Percentiles rank a stretch among this genome's conserved stretches.
phyloP scores from a whole-genome alignment of 2,329 filamentous ascomycete genomes.

The Colletotrichum lupini region DNA sequence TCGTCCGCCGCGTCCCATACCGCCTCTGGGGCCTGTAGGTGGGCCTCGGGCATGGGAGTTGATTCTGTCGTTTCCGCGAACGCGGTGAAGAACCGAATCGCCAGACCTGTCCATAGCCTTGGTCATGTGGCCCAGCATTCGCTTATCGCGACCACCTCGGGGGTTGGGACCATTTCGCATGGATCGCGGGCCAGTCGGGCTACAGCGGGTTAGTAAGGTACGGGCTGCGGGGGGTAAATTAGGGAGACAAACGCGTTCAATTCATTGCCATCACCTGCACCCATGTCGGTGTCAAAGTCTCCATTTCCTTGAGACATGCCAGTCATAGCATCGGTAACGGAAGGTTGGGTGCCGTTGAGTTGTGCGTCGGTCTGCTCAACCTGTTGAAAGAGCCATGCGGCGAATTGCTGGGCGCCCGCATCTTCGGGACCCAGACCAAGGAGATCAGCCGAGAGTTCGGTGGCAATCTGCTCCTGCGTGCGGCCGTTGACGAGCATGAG shows the following conservation, averaged over 20 bases:
- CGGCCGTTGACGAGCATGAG: conserved; percentile 98
- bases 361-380: conserved; percentile 75
- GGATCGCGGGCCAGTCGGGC: conserved; percentile 92
- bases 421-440: conserved; percentile 86
- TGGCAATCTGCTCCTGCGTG: conserved; percentile 87
- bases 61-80: conserved; percentile 82
- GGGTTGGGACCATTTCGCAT: conserved; percentile 80
- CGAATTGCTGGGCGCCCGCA: conserved; percentile 83
- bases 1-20: conserved; percentile 59
- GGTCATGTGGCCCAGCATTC: conserved; percentile 86
- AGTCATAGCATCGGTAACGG: conserved; percentile 42
- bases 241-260: conserved; percentile 67
- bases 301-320: conserved; percentile 50
- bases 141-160: conserved; percentile 76
- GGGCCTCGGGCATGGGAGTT: conserved; percentile 79
- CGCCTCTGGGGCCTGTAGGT: conserved; percentile 76
- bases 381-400: conserved; percentile 93
- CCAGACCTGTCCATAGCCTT: conserved; percentile 82
- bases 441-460: conserved; percentile 88
- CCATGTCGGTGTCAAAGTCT: conserved; percentile 80
- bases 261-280: conserved; percentile 61
- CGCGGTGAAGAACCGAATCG: conserved; percentile 83
- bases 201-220: conserved; percentile 60
- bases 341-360: conserved; percentile 61
- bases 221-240: conserved; percentile 12